phyloP scores from a whole-genome alignment of 1,284 basidiomycete species.

The Cutaneotrichosporon sp. region DNA sequence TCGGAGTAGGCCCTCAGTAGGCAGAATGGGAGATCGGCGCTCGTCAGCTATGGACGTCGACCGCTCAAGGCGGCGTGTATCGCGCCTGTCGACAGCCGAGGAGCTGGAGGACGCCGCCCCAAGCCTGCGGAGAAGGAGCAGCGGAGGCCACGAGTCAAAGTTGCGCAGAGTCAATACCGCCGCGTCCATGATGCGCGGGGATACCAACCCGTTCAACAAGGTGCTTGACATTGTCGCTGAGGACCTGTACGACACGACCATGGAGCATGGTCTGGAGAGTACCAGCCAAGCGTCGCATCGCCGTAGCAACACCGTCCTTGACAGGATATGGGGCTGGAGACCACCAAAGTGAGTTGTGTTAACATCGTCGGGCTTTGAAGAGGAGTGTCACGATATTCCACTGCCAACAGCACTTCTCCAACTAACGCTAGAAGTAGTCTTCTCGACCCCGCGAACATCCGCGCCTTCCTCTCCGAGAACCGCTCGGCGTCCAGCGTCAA shows the following conservation, averaged over 20 bases:
- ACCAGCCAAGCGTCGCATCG: conserved; percentile 13
- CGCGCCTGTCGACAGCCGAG: conserved; percentile 25
- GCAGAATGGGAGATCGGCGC: neutral
- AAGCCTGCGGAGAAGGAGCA: too few species aligned
- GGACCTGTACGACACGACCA: conserved; percentile 48
- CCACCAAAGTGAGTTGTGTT: conserved; percentile 28
- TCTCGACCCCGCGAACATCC: conserved; percentile 50
- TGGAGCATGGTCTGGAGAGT: conserved; percentile 39
- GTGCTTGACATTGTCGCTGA: conserved; percentile 51
- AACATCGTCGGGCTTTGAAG: too few species aligned
- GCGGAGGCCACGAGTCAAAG: neutral
- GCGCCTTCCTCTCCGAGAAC: conserved; percentile 38
- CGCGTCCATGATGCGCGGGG: conserved; percentile 7
- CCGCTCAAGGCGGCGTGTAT: conserved; percentile 27
- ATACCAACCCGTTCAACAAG: neutral
- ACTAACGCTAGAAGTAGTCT: conserved; percentile 1
- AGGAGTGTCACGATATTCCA: too few species aligned
- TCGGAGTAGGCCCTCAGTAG: neutral
- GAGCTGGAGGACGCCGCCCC: too few species aligned
- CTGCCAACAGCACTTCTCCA: too few species aligned
- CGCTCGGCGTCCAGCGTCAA: conserved; percentile 20
- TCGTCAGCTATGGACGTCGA: conserved; percentile 31
- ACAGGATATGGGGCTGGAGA: conserved; percentile 35
- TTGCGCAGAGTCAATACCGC: neutral
- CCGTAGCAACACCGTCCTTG: conserved; percentile 39